Percentiles rank a stretch among this genome's conserved stretches.
phyloP scores from a whole-genome alignment of 2,329 filamentous ascomycete genomes.

The Alternaria panax region DNA sequence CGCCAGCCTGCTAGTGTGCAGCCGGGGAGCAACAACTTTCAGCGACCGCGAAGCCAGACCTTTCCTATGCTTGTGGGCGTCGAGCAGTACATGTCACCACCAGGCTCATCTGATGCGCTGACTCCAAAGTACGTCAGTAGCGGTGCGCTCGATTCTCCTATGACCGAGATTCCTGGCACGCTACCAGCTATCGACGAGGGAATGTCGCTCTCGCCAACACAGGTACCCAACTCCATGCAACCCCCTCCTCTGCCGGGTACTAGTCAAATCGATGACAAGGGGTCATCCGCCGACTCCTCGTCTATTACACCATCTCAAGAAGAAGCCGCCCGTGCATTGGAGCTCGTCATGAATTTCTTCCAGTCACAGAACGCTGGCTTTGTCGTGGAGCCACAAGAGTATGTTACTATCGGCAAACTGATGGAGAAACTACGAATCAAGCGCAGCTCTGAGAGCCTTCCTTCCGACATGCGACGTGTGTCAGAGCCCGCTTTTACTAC shows the following conservation, averaged over 20 bases:
- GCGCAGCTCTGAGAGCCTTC: constrained; percentile 52
- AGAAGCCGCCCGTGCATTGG: constrained; percentile 81
- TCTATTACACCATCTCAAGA: constrained; percentile 76
- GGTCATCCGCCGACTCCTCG: constrained; percentile 47
- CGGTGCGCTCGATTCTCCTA: constrained; percentile 60
- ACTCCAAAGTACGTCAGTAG: constrained; percentile 62
- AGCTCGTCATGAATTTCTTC: constrained; percentile 83
- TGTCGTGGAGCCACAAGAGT: constrained; percentile 79
- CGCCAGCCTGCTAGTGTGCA: constrained; percentile 58
- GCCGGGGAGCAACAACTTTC: constrained; percentile 63
- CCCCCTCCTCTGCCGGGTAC: constrained; percentile 55
- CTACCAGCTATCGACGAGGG: constrained; percentile 53
- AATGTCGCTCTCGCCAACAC: constrained; percentile 47
- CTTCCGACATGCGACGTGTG: constrained; percentile 44
- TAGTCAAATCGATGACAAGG: constrained; percentile 33
- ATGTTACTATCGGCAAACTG: constrained; percentile 77
- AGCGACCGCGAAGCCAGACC: constrained; percentile 85
- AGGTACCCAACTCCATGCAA: constrained; percentile 54
- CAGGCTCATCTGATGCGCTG: constrained; percentile 60
- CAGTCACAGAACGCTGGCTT: constrained; percentile 73
- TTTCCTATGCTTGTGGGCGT: constrained; percentile 74
- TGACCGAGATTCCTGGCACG: constrained; percentile 54
- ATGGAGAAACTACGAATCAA: constrained; percentile 85
- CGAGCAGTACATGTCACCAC: constrained; percentile 64
- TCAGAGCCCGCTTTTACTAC: constrained; percentile 45